These are phyloP conservation scores for Leptographium wingfieldii DNA, from an alignment of 2,329 filamentous ascomycete genomes.

Conservation along the genomic window DNA sequence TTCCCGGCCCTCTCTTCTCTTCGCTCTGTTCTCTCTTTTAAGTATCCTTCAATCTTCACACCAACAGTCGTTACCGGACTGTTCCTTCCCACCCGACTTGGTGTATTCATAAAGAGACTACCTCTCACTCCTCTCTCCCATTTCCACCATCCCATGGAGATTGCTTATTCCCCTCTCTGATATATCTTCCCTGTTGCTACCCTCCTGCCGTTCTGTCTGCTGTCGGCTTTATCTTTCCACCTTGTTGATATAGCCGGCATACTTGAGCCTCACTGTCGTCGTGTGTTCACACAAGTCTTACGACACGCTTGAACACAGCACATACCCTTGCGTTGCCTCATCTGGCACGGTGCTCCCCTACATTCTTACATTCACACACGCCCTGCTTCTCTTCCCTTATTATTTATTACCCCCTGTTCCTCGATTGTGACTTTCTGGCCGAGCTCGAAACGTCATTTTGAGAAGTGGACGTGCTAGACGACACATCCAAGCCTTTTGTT, in stretches of 20 bases:
- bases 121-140: slow-evolving; percentile 1
- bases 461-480: neutral
- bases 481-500: neutral
- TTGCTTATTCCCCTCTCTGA: neutral
- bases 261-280: neutral
- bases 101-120: slow-evolving; percentile 9
- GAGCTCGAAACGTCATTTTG: neutral
- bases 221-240: neutral
- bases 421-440: neutral
- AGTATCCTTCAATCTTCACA: neutral
- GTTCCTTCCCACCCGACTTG: neutral
- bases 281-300: neutral
- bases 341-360: neutral
- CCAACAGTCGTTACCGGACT: neutral
- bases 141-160: slow-evolving; percentile 5
- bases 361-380: neutral
- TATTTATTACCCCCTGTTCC: neutral
- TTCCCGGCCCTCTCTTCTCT: neutral
- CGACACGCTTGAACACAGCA: neutral
- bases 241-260: neutral
- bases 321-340: neutral
- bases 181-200: neutral
- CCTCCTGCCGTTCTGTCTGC: neutral
- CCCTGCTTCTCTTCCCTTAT: neutral
- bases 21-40: neutral